A percentile compares a stretch with the other conserved stretches of the same genome.
These are phyloP conservation scores for Trichopus zeylanicus DNA, from an alignment of 116 monocot genomes.

Conservation along the genomic window DNA sequence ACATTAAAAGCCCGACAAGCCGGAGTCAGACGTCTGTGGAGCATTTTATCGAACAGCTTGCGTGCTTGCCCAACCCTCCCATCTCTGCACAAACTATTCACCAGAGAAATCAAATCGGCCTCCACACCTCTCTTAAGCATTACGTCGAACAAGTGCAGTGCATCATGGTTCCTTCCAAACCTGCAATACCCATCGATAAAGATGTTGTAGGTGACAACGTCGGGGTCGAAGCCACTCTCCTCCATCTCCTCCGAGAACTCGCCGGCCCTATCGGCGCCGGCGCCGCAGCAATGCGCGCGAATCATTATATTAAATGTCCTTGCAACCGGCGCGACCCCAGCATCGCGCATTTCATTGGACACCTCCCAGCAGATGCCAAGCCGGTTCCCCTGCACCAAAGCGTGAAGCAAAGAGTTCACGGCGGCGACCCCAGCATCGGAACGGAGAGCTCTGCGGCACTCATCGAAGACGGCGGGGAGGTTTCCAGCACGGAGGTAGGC, in stretches of 20 bases:
- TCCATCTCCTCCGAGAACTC: conserved; percentile 75
- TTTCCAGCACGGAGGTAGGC: conserved; percentile 23
- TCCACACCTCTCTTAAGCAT: conserved; percentile 59
- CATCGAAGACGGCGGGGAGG: conserved; percentile 22
- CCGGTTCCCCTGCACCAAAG: conserved; percentile 12
- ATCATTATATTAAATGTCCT: conserved; percentile 77
- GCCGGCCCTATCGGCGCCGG: conserved; percentile 25
- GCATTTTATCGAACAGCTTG: conserved; percentile 66
- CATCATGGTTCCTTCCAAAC: conserved; percentile 26
- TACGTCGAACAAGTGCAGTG: conserved; percentile 21
- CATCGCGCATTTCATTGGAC: conserved; percentile 31
- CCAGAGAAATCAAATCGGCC: conserved; percentile 67
- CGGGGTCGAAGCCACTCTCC: conserved; percentile 60
- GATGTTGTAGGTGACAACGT: conserved; percentile 78
- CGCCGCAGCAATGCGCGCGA: conserved; percentile 36
- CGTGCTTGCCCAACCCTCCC: conserved; percentile 41
- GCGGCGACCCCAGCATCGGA: conserved; percentile 25
- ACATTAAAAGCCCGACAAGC: conserved; percentile 33
- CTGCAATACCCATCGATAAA: conserved; percentile 59
- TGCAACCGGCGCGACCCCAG: conserved; percentile 29
- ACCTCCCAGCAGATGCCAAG: conserved; percentile 50
- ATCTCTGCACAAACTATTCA: conserved; percentile 41
- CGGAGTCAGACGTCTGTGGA: conserved; percentile 35
- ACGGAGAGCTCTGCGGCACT: conserved; percentile 15
- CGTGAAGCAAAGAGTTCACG: conserved; percentile 49